Evolutionary conservation across 2,329 filamentous ascomycete genomes (phyloP), one percentile per base, ranked within the genome.

Genomic region (Xylaria sp.): DNA sequence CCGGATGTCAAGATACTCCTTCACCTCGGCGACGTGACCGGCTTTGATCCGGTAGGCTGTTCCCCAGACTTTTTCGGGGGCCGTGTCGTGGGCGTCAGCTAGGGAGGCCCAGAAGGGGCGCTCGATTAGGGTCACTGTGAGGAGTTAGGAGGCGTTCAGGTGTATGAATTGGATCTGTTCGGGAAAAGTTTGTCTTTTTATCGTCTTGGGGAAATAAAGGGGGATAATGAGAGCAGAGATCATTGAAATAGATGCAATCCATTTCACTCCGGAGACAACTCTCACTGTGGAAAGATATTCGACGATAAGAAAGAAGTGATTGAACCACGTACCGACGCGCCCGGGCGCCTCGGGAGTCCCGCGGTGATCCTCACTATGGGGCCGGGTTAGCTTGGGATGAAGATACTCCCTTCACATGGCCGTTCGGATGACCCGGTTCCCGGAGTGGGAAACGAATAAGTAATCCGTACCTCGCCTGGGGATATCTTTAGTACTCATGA

Each of bases 1-100:
- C 51, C 94, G 88, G 65, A 97, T 93, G 74, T 97, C 92, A 52
- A 99, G 89, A 73, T 97, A 97, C 60, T 87, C 83, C 67, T 90
- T 88, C 3, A 97, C 93, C 76, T 93, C 88, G 61, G 85, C 81
- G 19, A 95, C 91, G 66, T 86, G 83, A 1, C 83, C 79, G 5
- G 86, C 75, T 34, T 82, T 80, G 74, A 96, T 93, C 70, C 93
- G 89, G 77, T 97, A 95, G 64, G 93, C 94, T 13, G 91, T 90
- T 59, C 94, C 94, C 92, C 92, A 97, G 68, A 97, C 91, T 68
- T 77, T 81, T 57, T 84, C 83, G 59, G 82, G 83, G 34, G 81
- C 83, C 35, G 79, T 75, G 63, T 83, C 79, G 70, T 89, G 83
- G 66, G 83, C 76, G 66, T 91, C 86, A 66, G 88, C 86, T 44